Percentiles rank a stretch among this genome's conserved stretches.
phyloP scores from a whole-genome alignment of 805 yeast species.

The Candida boleticola region DNA sequence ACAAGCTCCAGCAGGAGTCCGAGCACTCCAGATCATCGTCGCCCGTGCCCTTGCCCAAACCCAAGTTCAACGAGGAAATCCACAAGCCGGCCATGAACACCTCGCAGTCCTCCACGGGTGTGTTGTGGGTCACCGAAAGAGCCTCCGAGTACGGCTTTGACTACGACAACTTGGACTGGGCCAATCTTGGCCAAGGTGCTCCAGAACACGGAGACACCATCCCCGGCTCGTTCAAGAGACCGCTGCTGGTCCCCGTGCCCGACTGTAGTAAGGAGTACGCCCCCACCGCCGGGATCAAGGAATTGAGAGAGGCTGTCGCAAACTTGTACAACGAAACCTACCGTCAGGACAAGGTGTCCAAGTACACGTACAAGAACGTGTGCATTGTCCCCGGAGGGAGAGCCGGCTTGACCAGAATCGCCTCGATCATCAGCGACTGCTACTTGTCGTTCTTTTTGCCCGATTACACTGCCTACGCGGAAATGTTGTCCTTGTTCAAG shows the following conservation, averaged over 20 bases:
- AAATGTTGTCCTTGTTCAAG: conserved; percentile 60
- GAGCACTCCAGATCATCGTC: conserved; percentile 41
- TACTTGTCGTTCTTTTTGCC: conserved; percentile 60
- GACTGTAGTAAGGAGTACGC: conserved; percentile 54
- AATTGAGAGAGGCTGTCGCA: conserved; percentile 57
- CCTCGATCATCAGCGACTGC: conserved; percentile 58
- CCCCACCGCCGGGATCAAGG: conserved; percentile 57
- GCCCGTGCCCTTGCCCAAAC: conserved; percentile 49
- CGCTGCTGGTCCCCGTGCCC: conserved; percentile 45
- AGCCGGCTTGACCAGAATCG: conserved; percentile 61
- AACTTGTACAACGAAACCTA: conserved; percentile 53
- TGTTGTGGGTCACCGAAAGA: conserved; percentile 62
- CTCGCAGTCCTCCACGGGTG: conserved; percentile 60
- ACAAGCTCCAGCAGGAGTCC: conserved; percentile 26
- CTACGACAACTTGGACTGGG: conserved; percentile 46
- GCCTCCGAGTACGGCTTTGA: conserved; percentile 56
- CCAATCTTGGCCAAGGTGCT: conserved; percentile 63
- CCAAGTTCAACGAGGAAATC: conserved; percentile 41
- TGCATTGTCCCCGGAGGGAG: conserved; percentile 66
- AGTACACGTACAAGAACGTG: conserved; percentile 59
- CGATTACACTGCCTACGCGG: conserved; percentile 65
- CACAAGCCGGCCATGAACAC: conserved; percentile 60
- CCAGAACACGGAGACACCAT: conserved; percentile 61
- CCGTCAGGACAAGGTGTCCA: conserved; percentile 46
- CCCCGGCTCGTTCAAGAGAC: conserved; percentile 57